Evolutionary conservation across 495 filamentous ascomycete species (phyloP).

Genomic region (Podospora pseudopauciseta): DNA sequence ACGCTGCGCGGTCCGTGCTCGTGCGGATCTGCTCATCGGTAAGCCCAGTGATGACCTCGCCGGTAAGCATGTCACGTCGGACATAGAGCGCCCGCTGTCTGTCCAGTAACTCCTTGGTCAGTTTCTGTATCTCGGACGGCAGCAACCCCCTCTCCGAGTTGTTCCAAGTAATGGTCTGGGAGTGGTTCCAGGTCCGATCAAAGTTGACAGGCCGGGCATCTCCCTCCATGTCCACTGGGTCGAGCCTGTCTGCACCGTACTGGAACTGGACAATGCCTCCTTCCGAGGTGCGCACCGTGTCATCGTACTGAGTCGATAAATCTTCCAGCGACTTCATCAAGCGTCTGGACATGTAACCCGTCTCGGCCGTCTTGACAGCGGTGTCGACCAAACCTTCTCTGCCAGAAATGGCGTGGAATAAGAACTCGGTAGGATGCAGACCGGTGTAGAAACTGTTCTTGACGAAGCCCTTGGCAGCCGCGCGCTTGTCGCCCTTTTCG

Average conservation of each 20-base stretch:
- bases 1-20: conserved; percentile 28
- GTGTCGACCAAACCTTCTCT: conserved; percentile 99
- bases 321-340: conserved; percentile 98
- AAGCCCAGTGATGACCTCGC: conserved; percentile 53
- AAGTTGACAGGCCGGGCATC: conserved; percentile 90
- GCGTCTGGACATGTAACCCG: conserved; percentile 97
- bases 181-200: conserved; percentile 84
- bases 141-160: conserved; percentile 67
- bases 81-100: conserved; percentile 61
- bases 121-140: conserved; percentile 66
- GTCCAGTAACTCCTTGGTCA: conserved; percentile 61
- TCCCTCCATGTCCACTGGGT: conserved; percentile 97
- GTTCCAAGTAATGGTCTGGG: conserved; percentile 71
- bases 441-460: conserved; percentile 96
- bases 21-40: conserved; percentile 59
- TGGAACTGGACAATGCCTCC: conserved; percentile 90
- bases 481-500: conserved; percentile 83
- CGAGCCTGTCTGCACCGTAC: conserved; percentile 90
- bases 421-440: conserved; percentile 84
- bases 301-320: conserved; percentile 84
- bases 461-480: conserved; percentile 94
- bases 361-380: conserved; percentile 98
- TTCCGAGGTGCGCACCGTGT: conserved; percentile 87
- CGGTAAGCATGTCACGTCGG: conserved; percentile 52
- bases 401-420: conserved; percentile 97